Percentiles rank a stretch among this genome's conserved stretches.
Conservation (phyloP, 371 early-diverging fungal species). For the Scutellospora calospora region DNA sequence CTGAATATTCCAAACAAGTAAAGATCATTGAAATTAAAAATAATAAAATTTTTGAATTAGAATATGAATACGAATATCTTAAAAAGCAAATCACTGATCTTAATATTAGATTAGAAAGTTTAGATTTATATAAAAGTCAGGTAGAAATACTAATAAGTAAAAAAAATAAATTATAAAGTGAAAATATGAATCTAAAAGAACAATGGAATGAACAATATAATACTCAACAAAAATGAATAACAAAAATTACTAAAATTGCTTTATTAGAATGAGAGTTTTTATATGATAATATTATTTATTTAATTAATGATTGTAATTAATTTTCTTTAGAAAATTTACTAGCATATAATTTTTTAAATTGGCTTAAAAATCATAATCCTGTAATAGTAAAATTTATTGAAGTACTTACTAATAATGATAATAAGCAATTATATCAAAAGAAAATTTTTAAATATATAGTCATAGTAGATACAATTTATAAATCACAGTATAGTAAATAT, state of each 20-base stretch:
- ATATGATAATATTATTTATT: conserved; percentile 19
- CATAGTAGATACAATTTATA: conserved; percentile 21
- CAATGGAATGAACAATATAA: background rate
- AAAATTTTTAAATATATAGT: conserved; percentile 35
- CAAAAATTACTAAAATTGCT: conserved; percentile 5
- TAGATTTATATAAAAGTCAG: background rate
- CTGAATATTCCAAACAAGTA: background rate
- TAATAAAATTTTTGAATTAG: background rate
- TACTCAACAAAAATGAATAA: background rate
- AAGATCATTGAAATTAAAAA: background rate
- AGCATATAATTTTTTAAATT: conserved; percentile 31
- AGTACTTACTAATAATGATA: conserved; percentile 1
- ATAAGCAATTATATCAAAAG: background rate
- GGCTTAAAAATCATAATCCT: conserved; percentile 4
- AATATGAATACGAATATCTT: background rate
- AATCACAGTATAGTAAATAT: conserved; percentile 18
- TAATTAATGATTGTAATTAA: background rate
- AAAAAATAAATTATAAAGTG: background rate
- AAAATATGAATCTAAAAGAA: background rate
- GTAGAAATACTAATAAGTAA: background rate
- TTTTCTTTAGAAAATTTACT: conserved; percentile 26
- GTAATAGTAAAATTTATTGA: conserved; percentile 39
- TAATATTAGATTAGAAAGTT: background rate
- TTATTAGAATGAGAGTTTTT: conserved; percentile 1
- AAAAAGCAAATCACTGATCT: background rate